Base-by-base conservation (phyloP, 2,329 filamentous ascomycete species). In the Xylaria sp. region DNA sequence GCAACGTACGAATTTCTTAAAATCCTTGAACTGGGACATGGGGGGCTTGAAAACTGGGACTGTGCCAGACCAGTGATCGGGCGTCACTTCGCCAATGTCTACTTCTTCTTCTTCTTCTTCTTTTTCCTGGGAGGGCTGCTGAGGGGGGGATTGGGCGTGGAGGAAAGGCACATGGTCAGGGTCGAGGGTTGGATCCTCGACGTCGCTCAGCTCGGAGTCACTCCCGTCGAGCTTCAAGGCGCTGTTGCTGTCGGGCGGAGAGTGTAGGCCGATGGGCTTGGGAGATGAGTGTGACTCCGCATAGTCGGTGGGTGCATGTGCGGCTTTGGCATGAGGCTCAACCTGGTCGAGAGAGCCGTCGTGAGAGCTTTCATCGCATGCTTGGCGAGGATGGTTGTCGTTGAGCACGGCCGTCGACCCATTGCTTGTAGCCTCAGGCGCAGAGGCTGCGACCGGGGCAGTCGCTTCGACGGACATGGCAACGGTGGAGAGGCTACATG, bases 21-120 rank as follows among this genome's bases (percentile, higher is more conserved):
- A 99, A 82, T 96, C 93, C 77, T 90, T 90, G 83, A 98, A 98
- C 82, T 99, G 94, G 71, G 92, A 88, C 93, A 98, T 97, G 68
- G 92, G 95, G 81, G 96, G 96, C 81, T 91, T 95, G 83, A 99
- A 99, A 70, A 99, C 92, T 9, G 96, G 95, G 44, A 99, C 92
- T 71, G 90, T 92, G 71, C 94, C 94, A 78, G 94, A 97, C 84
- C 93, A 98, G 80, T 97, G 91, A 78, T 94, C 93, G 0, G 95
- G 95, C 56, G 90, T 84, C 64, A 97, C 87, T 63, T 96, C 92
- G 74, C 92, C 92, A 75, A 92, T 90, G 74, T 94, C 91, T 25
- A 25, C 23, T 56, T 89, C 87, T 64, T 86, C 91, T 52, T 89
- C 87, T 64, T 86, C 91, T 52, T 89, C 87, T 65, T 86, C 76